These are phyloP conservation scores for Alternaria brassicicola DNA, from an alignment of 2,329 filamentous ascomycete genomes.

Conservation along the genomic window DNA sequence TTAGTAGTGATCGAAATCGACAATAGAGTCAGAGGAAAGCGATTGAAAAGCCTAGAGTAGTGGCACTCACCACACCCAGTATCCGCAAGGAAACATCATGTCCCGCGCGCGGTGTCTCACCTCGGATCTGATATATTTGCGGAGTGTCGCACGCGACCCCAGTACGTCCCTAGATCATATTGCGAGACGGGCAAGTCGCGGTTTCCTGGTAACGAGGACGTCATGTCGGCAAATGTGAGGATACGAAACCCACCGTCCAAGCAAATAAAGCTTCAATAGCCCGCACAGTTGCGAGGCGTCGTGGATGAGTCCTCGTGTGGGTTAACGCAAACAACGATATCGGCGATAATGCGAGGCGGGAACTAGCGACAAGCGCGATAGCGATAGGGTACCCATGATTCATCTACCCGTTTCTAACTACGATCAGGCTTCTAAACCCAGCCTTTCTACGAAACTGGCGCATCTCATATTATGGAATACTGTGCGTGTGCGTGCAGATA, in stretches of 20 bases:
- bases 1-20: neutral
- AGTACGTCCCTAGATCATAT: slow-evolving; percentile 92
- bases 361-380: slow-evolving; percentile 16
- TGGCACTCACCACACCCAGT: slow-evolving; percentile 49
- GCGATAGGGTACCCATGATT: slow-evolving; percentile 5
- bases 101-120: slow-evolving; percentile 62
- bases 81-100: slow-evolving; percentile 13
- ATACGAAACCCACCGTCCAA: slow-evolving; percentile 2
- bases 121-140: slow-evolving; percentile 92
- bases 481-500: slow-evolving; percentile 3
- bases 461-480: neutral
- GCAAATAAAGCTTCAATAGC: slow-evolving; percentile 5
- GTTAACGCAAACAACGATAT: slow-evolving; percentile 21
- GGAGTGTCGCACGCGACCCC: slow-evolving; percentile 90
- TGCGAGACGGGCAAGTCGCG: slow-evolving; percentile 90
- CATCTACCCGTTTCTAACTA: neutral
- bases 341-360: slow-evolving; percentile 19
- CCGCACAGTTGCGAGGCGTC: neutral
- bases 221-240: slow-evolving; percentile 53
- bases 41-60: slow-evolving; percentile 30
- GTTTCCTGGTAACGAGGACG: slow-evolving; percentile 65
- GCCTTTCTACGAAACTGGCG: neutral
- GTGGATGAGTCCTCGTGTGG: slow-evolving; percentile 12
- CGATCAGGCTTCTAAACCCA: neutral
- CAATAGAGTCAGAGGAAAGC: slow-evolving; percentile 6